A percentile compares a stretch with the other conserved stretches of the same genome.
Evolutionary conservation across 2,329 filamentous ascomycete genomes (phyloP).

Genomic region (Emmonsiellopsis sp.): DNA sequence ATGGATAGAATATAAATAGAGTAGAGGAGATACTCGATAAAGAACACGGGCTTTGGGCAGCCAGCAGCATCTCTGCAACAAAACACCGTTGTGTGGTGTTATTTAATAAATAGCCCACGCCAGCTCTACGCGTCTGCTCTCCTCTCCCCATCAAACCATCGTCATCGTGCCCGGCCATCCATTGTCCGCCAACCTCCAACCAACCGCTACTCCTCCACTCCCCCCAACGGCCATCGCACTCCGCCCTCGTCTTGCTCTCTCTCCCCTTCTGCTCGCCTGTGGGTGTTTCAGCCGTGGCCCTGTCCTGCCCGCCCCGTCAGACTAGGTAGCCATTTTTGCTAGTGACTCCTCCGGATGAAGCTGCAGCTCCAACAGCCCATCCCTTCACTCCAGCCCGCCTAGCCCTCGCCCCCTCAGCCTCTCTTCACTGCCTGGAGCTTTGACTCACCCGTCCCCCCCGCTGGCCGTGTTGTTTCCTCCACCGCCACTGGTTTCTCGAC

Average conservation of each 20-base stretch:
- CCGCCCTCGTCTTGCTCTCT: not conserved
- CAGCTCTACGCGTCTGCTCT: no score
- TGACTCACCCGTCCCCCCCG: conserved; percentile 2
- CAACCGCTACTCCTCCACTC: no score
- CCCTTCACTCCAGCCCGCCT: not conserved
- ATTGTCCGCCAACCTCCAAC: no score
- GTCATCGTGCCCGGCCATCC: no score
- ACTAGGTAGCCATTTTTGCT: not conserved
- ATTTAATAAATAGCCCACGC: no score
- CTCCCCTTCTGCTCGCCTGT: not conserved
- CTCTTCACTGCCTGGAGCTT: conserved; percentile 1
- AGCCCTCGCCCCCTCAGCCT: not conserved
- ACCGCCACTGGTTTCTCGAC: not conserved
- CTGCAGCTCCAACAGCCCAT: not conserved
- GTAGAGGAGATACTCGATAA: no score
- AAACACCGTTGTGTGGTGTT: no score
- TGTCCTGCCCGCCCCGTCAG: not conserved
- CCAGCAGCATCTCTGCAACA: no score
- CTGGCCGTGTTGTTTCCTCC: not conserved
- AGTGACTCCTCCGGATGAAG: not conserved
- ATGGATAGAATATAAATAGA: no score
- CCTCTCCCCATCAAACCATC: no score
- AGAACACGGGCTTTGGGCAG: no score
- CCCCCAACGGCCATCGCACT: no score
- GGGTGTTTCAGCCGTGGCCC: not conserved